Base-by-base conservation (phyloP, 805 yeast species). In the Candida piceae region DNA sequence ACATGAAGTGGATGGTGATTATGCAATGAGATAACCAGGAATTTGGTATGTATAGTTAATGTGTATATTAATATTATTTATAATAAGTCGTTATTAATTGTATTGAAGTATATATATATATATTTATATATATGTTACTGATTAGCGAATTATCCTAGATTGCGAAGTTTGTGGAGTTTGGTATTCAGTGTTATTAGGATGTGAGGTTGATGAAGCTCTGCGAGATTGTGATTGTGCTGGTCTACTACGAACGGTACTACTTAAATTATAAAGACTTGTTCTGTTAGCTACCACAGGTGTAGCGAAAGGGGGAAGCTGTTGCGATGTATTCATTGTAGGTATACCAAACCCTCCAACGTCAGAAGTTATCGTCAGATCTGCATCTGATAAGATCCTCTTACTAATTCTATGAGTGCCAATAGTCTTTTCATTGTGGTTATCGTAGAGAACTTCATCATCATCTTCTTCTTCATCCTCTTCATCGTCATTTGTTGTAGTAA, bases 231-330 rank as follows among this genome's bases (percentile, higher is more conserved):
- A 37, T 34, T 40, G 44, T 11, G 41, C 44, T 27, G 37, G 17
- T 18, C 43, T 32, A 8, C 27, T 20, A 10, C 22, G n/a, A 17
- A 40, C 32, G 22, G 42, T 41, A 21, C 34, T 34, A 11, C 31
- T 29, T 24, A 45, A 35, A 26, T 36, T 39, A 31, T 42, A 41
- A 21, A 40, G 38, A 4, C 39, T 31, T 9, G 49, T 46, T 15
- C 54, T 40, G 33, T 44, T 46, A 10, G 41, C 36, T 19, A 49
- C 42, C 13, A 48, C 42, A 8, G 54, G 54, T 6, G 54, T 49
- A 16, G 48, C 34, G 16, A 43, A 38, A 15, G 44, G 43, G 11
- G 37, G 23, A 6, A 10, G 32, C 12, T 25, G 35, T 7, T 19
- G 22, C 12, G 26, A 9, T 24, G 13, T 24, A 13, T 13, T 21